Evolutionary conservation across 805 yeast genomes (phyloP), one percentile per base, ranked within the genome.

Genomic region (Lipomyces mesembrius): DNA sequence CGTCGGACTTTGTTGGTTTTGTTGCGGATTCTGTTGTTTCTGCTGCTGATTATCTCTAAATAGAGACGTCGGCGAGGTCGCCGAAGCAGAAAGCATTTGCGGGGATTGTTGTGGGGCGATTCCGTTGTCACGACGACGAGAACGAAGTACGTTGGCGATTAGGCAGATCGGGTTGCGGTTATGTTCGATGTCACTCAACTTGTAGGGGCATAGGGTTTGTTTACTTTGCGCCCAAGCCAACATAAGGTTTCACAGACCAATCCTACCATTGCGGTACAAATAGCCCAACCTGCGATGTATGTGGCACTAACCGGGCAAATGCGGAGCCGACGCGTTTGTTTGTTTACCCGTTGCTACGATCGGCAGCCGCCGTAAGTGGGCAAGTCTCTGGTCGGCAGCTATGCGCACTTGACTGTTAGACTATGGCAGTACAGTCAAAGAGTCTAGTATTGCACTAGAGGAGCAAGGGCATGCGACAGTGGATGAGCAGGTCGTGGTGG

Each of bases 21-120:
- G 51, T 51, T 56, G 55, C 32, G 14, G 29, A 6, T 49, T 34
- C 32, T 46, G 53, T 25, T 27, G 29, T 46, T 43, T 43, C 49
- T 43, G 49, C 0, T 5, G 20, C 14, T 43, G 49, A 43, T 43
- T 35, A 20, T 35, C 56, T 27, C 29, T 37, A 32, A 9, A n/a
- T 35, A 25, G 29, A 32, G 46, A 32, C 29, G 46, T 35, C 32
- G 29, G 27, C 25, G 49, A 39, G 20, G 32, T 35, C 56, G 56
- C 49, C 35, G 61, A 46, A 9, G 56, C 55, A 3, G 56, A 51
- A 11, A 59, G 46, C 61, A 51, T 59, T 29, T 32, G 55, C 27
- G 12, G 1, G 32, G 17, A 57, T 27, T 25, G 62, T 43, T 43
- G 49, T n/a, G 9, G 9, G 22, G 11, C 9, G 49, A 43, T 43